These are phyloP conservation scores for Talaromyces sp. DNA, from an alignment of 2,329 filamentous ascomycete genomes.

Conservation along the genomic window DNA sequence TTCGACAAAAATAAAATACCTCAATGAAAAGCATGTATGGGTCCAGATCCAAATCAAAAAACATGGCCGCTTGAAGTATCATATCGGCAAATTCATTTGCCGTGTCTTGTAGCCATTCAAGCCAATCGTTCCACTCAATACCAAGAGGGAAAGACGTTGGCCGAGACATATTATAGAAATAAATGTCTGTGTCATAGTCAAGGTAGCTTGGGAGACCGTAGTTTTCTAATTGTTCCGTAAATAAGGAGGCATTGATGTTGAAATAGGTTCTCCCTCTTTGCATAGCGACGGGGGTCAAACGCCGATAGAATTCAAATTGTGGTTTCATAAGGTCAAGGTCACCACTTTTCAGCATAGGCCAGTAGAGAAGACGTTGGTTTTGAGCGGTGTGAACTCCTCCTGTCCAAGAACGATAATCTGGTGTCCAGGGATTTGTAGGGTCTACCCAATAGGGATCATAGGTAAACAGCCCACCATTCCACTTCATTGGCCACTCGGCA, in stretches of 20 bases:
- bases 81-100: constrained; percentile 8
- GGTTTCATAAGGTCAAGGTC: background rate
- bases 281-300: background rate
- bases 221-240: constrained; percentile 1
- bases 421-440: background rate
- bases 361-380: constrained; percentile 3
- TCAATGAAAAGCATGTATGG: background rate
- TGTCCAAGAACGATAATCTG: background rate
- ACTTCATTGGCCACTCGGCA: background rate
- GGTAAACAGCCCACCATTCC: constrained; percentile 5
- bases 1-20: background rate
- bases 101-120: background rate
- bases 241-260: background rate
- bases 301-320: background rate
- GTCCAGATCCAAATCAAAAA: background rate
- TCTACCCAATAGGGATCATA: background rate
- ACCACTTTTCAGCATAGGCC: constrained; percentile 6
- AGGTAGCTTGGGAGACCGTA: background rate
- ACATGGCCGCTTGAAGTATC: background rate
- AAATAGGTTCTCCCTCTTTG: background rate
- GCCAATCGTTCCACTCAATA: constrained; percentile 4
- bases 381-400: background rate
- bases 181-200: background rate
- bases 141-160: background rate
- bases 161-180: background rate